phyloP scores from a whole-genome alignment of 352 stramenopile species.

The Lagenidium giganteum region DNA sequence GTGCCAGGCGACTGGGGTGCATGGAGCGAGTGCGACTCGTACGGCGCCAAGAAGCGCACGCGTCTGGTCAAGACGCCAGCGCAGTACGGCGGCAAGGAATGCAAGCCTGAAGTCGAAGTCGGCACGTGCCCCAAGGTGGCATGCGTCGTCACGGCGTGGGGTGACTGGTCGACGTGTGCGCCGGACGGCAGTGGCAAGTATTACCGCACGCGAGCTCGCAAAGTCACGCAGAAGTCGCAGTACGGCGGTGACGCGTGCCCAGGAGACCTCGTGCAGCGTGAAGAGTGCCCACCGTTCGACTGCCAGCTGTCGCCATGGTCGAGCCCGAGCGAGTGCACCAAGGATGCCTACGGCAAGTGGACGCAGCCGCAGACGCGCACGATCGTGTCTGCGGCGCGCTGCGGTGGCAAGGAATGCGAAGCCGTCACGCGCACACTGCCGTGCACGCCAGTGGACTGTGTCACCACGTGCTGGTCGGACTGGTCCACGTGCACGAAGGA shows the following conservation, averaged over 20 bases:
- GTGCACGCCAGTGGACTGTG: slow-evolving; percentile 14
- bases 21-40: slow-evolving; percentile 38
- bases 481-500: slow-evolving; percentile 5
- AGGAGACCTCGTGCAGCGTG: slow-evolving; percentile 21
- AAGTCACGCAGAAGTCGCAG: slow-evolving; percentile 15
- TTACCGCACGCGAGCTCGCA: slow-evolving; percentile 26
- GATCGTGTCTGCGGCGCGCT: neutral
- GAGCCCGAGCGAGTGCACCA: slow-evolving; percentile 6
- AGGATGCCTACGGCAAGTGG: neutral
- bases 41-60: slow-evolving; percentile 25
- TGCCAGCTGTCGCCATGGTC: slow-evolving; percentile 25
- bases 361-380: slow-evolving; percentile 1
- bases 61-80: slow-evolving; percentile 4
- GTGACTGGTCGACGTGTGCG: slow-evolving; percentile 16
- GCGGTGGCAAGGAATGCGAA: slow-evolving; percentile 9
- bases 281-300: slow-evolving; percentile 32
- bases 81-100: slow-evolving; percentile 1
- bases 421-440: slow-evolving; percentile 1
- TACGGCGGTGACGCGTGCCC: slow-evolving; percentile 31
- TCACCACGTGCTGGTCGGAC: neutral
- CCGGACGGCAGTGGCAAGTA: neutral
- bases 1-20: slow-evolving; percentile 30
- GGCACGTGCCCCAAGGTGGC: slow-evolving; percentile 26
- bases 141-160: slow-evolving; percentile 37
- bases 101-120: slow-evolving; percentile 16